Conservation (phyloP, 306 rosid species). For the Malus orientalis region DNA sequence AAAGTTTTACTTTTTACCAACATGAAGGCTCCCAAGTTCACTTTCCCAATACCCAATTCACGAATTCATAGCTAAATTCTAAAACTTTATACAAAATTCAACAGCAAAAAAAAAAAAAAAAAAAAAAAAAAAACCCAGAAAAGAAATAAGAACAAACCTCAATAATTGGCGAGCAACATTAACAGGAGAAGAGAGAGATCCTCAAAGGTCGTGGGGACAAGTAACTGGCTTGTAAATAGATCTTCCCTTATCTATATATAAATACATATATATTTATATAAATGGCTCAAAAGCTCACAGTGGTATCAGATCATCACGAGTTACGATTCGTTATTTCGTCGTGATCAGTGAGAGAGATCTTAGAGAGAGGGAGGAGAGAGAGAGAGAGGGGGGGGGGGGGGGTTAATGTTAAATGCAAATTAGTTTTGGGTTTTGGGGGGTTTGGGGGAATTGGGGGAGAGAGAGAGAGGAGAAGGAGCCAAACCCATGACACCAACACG, state of each 20-base stretch:
- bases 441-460: neutral
- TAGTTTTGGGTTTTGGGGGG: neutral
- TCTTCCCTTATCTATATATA: neutral
- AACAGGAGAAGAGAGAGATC: slow-evolving; percentile 1
- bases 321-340: slow-evolving; percentile 1
- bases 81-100: neutral
- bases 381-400: neutral
- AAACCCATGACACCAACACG: slow-evolving; percentile 10
- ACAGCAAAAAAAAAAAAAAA: neutral
- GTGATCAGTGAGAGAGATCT: neutral
- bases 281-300: neutral
- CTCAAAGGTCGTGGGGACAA: slow-evolving; percentile 1
- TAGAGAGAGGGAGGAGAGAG: neutral
- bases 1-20: neutral
- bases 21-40: neutral
- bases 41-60: neutral
- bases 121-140: neutral
- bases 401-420: neutral
- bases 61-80: neutral
- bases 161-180: slow-evolving; percentile 10
- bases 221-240: neutral
- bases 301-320: neutral
- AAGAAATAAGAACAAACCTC: slow-evolving; percentile 13
- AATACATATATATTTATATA: neutral
- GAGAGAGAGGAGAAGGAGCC: slow-evolving; percentile 1